These are phyloP conservation scores for Xylariaceae sp. DNA, from an alignment of 2,329 filamentous ascomycete species.

Conservation along the genomic window DNA sequence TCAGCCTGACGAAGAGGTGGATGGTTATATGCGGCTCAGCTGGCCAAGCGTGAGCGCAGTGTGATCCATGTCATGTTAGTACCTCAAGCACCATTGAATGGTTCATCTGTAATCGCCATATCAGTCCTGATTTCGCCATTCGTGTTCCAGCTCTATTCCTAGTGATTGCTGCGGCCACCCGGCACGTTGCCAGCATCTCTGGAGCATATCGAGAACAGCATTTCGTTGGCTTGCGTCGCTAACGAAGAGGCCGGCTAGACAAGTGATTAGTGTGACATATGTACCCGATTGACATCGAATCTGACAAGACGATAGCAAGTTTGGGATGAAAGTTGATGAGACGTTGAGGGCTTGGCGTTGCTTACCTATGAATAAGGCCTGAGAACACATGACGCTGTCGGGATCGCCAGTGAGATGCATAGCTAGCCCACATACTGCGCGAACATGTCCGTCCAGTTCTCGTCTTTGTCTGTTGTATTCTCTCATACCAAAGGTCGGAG, in stretches of 20 bases:
- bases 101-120: background rate
- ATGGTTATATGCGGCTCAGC: constrained; percentile 45
- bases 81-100: background rate
- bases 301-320: no score
- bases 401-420: background rate
- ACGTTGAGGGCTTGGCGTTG: no score
- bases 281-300: background rate
- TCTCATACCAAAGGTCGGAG: background rate
- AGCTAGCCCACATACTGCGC: background rate
- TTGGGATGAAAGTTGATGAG: no score
- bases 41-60: constrained; percentile 32
- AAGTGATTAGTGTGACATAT: background rate
- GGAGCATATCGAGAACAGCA: background rate
- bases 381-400: background rate
- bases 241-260: background rate
- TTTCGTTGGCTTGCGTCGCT: background rate
- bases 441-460: background rate
- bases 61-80: background rate
- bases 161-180: background rate
- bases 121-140: background rate
- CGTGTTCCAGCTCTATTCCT: background rate
- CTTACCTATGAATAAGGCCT: background rate
- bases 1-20: constrained; percentile 41
- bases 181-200: background rate
- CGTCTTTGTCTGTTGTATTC: background rate